Evolutionary conservation across 176 grass and related monocot genomes (phyloP), one percentile per base, ranked within the genome.

Genomic region (Pontederia crassipes): DNA sequence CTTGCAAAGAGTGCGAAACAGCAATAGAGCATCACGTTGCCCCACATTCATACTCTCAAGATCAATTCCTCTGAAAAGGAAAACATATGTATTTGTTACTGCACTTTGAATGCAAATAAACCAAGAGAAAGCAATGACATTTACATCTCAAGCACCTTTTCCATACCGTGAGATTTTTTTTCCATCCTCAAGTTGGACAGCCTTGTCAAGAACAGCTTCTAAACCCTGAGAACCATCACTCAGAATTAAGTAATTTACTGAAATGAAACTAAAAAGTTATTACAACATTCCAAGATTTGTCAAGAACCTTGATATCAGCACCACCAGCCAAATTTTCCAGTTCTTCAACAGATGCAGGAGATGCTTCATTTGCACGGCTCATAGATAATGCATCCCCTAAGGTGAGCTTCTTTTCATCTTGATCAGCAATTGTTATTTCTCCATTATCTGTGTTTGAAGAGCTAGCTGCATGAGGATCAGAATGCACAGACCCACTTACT

Each of bases 1-100:
- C 94, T 98, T 98, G 88, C 94, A 98, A 55, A 98, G 89, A 59
- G 94, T 98, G 50, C 87, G 74, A 40, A 98, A 98, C 64, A 98
- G 71, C 82, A 93, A 79, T 52, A 98, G 66, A 7, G 94, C 94
- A 66, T 93, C 94, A 58, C 84, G 84, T 56, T 98, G 84, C 68
- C 80, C 84, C 76, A 98, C 80, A 64, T 77, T 93, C 77, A 98
- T 77, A 66, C 84, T 92, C 45, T 98, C 82, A 54, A 98, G 68
- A 77, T 92, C 84, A 61, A 98, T 93, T 54, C 94, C 94, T 61
- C 94, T 98, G 59, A 55, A 64, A 69, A 8, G 20, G 20, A 77
- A 77, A 63, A 32, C 18, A 47, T 14, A 10, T 59, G 17, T 51
- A 18, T 69, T 35, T 12, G 11, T 74, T 49, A 70, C 32, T 57